Conservation (phyloP, 352 stramenopile genomes). For the Phytophthora sojae region DNA sequence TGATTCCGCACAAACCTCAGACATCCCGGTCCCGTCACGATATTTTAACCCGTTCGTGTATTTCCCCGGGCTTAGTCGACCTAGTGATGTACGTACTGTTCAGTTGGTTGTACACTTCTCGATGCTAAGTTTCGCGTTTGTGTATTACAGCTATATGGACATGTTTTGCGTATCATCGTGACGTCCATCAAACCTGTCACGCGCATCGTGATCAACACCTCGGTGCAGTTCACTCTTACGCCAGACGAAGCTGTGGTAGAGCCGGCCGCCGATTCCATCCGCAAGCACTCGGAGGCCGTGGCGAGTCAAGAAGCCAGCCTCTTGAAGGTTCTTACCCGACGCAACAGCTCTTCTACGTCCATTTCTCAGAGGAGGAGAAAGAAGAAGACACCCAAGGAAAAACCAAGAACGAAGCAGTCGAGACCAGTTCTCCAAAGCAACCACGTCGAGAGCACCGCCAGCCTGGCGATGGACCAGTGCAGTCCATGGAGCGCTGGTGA, state of each 20-base stretch:
- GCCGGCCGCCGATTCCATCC: conserved; percentile 14
- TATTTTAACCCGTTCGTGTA: conserved; percentile 55
- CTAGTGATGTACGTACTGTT: conserved; percentile 49
- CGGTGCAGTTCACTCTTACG: conserved; percentile 53
- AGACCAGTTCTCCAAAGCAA: conserved; percentile 6
- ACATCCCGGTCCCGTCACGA: conserved; percentile 8
- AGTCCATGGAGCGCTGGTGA: conserved; percentile 26
- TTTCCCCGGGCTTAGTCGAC: conserved; percentile 49
- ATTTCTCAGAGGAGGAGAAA: neutral
- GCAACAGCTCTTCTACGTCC: conserved; percentile 19
- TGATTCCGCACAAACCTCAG: neutral
- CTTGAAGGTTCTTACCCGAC: neutral
- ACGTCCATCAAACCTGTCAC: conserved; percentile 45
- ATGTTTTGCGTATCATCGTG: conserved; percentile 60
- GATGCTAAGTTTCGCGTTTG: conserved; percentile 1
- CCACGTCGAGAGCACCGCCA: conserved; percentile 25
- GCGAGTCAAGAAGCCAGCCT: conserved; percentile 8
- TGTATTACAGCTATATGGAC: conserved; percentile 51
- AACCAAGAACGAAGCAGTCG: neutral
- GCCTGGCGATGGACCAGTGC: conserved; percentile 32
- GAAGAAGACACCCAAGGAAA: conserved; percentile 13
- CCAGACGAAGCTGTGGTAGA: conserved; percentile 23
- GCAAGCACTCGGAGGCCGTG: conserved; percentile 5
- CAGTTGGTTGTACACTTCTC: neutral
- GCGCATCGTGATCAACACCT: conserved; percentile 63